Percentiles rank a stretch among this genome's conserved stretches.
phyloP scores from a whole-genome alignment of 106 monocot genomes.

The Dendrobium officinale region DNA sequence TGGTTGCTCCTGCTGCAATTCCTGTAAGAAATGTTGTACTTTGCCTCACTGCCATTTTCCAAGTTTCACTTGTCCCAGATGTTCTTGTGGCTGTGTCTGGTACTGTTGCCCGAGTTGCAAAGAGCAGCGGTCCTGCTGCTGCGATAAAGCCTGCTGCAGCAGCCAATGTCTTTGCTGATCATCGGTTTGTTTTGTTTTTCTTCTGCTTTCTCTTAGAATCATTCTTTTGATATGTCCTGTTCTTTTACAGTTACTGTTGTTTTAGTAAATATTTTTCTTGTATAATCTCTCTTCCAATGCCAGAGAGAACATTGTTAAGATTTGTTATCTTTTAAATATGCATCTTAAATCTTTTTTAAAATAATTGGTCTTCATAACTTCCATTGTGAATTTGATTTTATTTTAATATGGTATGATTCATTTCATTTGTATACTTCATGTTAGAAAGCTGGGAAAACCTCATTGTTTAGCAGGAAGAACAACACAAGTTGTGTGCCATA shows the following conservation, averaged over 20 bases:
- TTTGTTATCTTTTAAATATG: no score
- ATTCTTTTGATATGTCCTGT: not conserved
- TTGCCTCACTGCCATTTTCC: not conserved
- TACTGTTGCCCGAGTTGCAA: slow-evolving; percentile 4
- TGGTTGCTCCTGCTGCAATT: not conserved
- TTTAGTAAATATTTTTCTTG: not conserved
- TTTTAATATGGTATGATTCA: no score
- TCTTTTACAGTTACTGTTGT: not conserved
- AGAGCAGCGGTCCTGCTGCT: not conserved
- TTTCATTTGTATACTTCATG: no score
- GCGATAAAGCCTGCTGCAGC: slow-evolving; percentile 6
- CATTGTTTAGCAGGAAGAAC: no score
- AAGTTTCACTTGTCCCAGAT: not conserved
- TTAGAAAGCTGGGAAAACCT: no score
- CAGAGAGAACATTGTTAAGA: no score
- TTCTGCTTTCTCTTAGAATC: not conserved
- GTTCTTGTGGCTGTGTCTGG: slow-evolving; percentile 9
- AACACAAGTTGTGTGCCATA: no score
- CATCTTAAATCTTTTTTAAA: no score
- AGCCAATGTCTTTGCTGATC: slow-evolving; percentile 3
- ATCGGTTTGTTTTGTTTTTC: no score
- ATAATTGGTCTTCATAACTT: no score
- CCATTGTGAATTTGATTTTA: no score
- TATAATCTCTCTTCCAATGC: no score
- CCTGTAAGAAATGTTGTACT: not conserved